These are phyloP conservation scores for Thecaphora thlaspeos DNA, from an alignment of 1,284 basidiomycete genomes.

Conservation along the genomic window DNA sequence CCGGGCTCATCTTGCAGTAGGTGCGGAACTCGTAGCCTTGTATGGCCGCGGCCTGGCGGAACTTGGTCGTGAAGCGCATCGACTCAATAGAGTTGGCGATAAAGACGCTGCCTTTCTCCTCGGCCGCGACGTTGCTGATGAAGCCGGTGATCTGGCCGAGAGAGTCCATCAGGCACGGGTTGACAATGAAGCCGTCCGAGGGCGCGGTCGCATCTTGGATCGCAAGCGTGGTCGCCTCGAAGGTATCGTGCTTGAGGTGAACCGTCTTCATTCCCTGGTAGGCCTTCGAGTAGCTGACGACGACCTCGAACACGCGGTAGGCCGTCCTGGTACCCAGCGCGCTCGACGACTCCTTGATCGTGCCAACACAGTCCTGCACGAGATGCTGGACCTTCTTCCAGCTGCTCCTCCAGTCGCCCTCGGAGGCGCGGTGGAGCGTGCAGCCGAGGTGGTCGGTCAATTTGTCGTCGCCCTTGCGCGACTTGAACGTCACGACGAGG, in stretches of 20 bases:
- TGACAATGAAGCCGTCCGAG: conserved; percentile 1
- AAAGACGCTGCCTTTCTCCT: conserved; percentile 1
- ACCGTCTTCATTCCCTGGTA: conserved; percentile 4
- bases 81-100: conserved; percentile 2
- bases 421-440: neutral
- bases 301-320: conserved; percentile 10
- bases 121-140: conserved; percentile 3
- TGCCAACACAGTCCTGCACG: conserved; percentile 3
- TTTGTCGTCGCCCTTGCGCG: neutral
- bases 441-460: conserved; percentile 1
- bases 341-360: conserved; percentile 9
- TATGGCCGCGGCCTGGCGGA: neutral
- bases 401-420: neutral
- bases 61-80: conserved; percentile 2
- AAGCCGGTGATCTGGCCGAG: conserved; percentile 8
- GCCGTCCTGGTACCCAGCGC: conserved; percentile 10
- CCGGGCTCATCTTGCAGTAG: conserved; percentile 5
- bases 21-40: neutral
- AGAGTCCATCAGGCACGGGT: conserved; percentile 4
- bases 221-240: conserved; percentile 1
- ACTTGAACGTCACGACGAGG: neutral
- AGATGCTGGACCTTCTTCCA: conserved; percentile 1
- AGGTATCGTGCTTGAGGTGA: neutral
- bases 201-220: neutral
- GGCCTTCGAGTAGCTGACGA: conserved; percentile 1